A percentile compares a stretch with the other conserved stretches of the same genome.
Conservation (phyloP, 1,284 basidiomycete species). For the Pseudomicrostroma phylloplanum region DNA sequence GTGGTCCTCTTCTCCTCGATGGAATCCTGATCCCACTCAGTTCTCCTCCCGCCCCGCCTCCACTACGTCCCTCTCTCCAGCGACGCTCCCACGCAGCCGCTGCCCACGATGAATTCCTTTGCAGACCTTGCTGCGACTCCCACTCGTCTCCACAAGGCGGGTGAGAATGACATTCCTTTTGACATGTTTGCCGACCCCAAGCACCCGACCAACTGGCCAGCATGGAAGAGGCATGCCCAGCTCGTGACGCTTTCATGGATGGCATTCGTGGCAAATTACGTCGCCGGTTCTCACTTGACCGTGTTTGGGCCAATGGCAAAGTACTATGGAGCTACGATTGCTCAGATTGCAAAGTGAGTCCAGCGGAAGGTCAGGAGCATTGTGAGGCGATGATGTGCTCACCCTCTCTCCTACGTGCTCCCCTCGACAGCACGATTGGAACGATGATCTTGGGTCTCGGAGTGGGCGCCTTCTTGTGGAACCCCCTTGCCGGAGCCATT, state of each 20-base stretch:
- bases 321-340: not conserved
- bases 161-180: conserved; percentile 10
- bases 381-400: not conserved
- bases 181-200: not conserved
- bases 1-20: too few species aligned
- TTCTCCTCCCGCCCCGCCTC: too few species aligned
- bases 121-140: too few species aligned
- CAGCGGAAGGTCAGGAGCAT: not conserved
- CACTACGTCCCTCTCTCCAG: too few species aligned
- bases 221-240: not conserved
- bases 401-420: not conserved
- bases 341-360: too few species aligned
- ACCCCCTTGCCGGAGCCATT: conserved; percentile 30
- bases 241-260: not conserved
- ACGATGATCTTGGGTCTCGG: conserved; percentile 51
- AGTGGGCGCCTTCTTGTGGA: conserved; percentile 48
- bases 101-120: too few species aligned
- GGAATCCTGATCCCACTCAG: too few species aligned
- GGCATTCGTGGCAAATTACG: not conserved
- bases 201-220: conserved; percentile 5
- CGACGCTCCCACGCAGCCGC: too few species aligned
- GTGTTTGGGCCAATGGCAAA: not conserved
- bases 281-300: not conserved
- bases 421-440: conserved; percentile 35
- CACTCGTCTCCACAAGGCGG: too few species aligned